These are phyloP conservation scores for Euphorbia schlechtendalii DNA, from an alignment of 441 rosid species.

Conservation along the genomic window DNA sequence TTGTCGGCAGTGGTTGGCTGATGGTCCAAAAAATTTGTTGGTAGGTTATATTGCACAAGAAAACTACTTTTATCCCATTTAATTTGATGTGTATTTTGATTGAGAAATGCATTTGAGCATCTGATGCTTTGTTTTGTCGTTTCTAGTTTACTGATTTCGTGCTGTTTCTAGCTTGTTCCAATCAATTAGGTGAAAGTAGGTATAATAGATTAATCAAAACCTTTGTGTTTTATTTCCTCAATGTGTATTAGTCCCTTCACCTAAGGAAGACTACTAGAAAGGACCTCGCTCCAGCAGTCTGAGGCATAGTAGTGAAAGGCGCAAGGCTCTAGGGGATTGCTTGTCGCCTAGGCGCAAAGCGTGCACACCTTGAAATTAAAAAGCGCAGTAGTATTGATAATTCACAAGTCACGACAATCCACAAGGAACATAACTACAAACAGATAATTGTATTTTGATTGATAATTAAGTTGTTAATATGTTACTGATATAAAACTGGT, in stretches of 20 bases:
- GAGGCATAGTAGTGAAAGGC: neutral
- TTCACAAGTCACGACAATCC: no score
- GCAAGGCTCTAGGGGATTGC: no score
- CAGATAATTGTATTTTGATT: no score
- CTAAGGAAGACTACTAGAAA: neutral
- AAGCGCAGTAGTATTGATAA: no score
- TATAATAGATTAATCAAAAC: neutral
- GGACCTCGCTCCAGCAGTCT: neutral
- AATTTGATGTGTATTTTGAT: neutral
- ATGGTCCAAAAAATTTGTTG: slow-evolving; percentile 82
- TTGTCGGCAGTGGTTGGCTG: slow-evolving; percentile 92
- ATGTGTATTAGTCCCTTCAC: neutral
- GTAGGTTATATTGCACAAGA: slow-evolving; percentile 31
- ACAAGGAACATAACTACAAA: no score
- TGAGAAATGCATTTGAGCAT: neutral
- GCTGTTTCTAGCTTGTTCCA: neutral
- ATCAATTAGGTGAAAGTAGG: neutral
- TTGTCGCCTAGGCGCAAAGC: no score
- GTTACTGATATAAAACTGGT: no score
- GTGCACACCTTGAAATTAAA: no score
- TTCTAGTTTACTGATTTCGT: neutral
- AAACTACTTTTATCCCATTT: neutral
- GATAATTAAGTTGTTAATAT: no score
- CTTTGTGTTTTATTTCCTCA: neutral
- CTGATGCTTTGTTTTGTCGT: neutral